Evolutionary conservation across 2,329 filamentous ascomycete genomes (phyloP), one percentile per base, ranked within the genome.

Genomic region (Hymenoscyphus scutula): DNA sequence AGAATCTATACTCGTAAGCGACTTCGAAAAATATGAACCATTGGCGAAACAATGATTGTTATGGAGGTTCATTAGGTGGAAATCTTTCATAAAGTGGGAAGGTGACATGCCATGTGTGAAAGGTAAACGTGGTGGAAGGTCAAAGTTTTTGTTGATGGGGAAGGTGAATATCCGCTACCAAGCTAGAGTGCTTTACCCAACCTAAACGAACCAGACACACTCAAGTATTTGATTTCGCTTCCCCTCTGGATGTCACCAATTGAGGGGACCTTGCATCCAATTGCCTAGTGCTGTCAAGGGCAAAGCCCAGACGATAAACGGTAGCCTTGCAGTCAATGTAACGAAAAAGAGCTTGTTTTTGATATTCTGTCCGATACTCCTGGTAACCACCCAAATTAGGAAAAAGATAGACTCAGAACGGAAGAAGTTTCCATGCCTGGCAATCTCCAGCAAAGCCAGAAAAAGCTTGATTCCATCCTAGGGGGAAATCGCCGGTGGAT

Each of bases 101-200:
- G 57, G 57, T 59, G 19, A 34, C 29, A 45, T 15, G 25, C 11
- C 25, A 23, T 38, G 29, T 53, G 41, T n/a, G 25, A 27, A n/a
- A 53, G 17, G 29, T 53, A 23, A 34, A 29, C 53, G 57, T 32
- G 27, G 30, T 54, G 41, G 45, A 59, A 59, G 45, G 29, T 53
- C 27, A 25, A 17, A 30, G 13, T 15, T 19, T 3, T 30, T n/a
- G n/a, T 53, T 53, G 29, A 25, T 41, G 13, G 45, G 57, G 57
- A 59, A 53, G 57, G 41, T 53, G 27, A n/a, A 38, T 59, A 17
- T 37, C 29, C 19, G 38, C 5, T 17, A 53, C 23, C 51, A 11
- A n/a, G 51, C 45, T 29, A 30, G 53, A 53, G 48, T 23, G 32
- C n/a, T 30, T 27, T 51, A 34, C 32, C 8, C 32, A 10, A 34